Conservation (phyloP, 805 yeast genomes). For the Allodekkera sacchari region DNA sequence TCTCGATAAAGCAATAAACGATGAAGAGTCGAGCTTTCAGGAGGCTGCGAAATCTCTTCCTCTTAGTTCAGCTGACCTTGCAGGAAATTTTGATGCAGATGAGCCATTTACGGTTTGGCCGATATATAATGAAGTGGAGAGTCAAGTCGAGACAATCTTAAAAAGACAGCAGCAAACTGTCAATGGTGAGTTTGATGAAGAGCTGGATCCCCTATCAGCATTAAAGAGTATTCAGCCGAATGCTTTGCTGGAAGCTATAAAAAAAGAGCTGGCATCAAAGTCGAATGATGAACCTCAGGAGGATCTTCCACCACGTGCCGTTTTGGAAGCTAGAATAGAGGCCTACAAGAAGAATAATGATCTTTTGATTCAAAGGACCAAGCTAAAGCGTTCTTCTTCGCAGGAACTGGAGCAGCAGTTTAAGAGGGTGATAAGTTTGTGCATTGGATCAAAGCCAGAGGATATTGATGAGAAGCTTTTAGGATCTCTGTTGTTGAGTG, state of each 20-base stretch:
- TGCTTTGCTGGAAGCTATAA: slow-evolving; percentile 6
- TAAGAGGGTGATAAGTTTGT: slow-evolving; percentile 78
- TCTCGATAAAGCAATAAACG: slow-evolving; percentile 53
- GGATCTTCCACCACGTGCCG: slow-evolving; percentile 38
- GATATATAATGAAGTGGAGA: slow-evolving; percentile 46
- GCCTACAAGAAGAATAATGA: slow-evolving; percentile 72
- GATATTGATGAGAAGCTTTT: slow-evolving; percentile 55
- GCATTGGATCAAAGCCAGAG: slow-evolving; percentile 79
- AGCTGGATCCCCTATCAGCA: slow-evolving; percentile 2
- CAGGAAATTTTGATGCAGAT: slow-evolving; percentile 73
- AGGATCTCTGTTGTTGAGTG: slow-evolving; percentile 82
- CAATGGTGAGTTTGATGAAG: neutral
- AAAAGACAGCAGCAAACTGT: neutral
- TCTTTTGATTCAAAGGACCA: slow-evolving; percentile 43
- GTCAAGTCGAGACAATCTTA: slow-evolving; percentile 24
- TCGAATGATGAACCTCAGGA: slow-evolving; percentile 7
- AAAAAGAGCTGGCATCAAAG: slow-evolving; percentile 1
- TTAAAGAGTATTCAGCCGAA: slow-evolving; percentile 9
- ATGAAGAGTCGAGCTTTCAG: slow-evolving; percentile 51
- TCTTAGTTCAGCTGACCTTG: slow-evolving; percentile 29
- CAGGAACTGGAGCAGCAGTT: slow-evolving; percentile 64
- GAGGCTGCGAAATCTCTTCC: slow-evolving; percentile 27
- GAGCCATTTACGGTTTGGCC: slow-evolving; percentile 76
- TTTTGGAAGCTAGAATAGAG: slow-evolving; percentile 67
- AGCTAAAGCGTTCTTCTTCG: slow-evolving; percentile 44